Evolutionary conservation across 345 rosid species (phyloP).

Genomic region (Capsella bursapastoris): DNA sequence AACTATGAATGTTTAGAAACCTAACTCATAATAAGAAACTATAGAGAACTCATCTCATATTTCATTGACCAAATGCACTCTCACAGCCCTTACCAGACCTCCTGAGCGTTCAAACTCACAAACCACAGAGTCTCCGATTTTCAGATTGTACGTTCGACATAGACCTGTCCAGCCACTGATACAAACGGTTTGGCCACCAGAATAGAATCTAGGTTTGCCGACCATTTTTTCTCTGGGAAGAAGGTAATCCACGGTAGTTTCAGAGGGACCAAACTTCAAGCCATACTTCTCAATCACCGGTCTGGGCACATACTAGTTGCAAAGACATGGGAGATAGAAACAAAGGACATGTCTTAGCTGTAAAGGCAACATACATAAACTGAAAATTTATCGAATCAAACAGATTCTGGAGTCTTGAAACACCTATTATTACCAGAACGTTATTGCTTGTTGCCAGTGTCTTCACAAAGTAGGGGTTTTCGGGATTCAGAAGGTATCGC

Average conservation of each 20-base stretch:
- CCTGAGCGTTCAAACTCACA: slow-evolving; percentile 33
- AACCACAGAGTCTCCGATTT: slow-evolving; percentile 23
- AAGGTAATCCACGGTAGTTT: slow-evolving; percentile 4
- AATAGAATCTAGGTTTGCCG: not conserved
- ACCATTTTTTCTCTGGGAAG: not conserved
- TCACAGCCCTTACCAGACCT: slow-evolving; percentile 23
- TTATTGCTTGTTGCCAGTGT: not conserved
- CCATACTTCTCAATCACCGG: slow-evolving; percentile 4
- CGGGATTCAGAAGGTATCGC: slow-evolving; percentile 28
- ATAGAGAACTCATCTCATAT: slow-evolving; percentile 9
- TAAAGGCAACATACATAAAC: not conserved
- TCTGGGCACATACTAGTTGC: slow-evolving; percentile 20
- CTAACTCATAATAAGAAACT: not conserved
- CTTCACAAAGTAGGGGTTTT: slow-evolving; percentile 31
- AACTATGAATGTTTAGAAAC: not conserved
- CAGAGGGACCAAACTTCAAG: slow-evolving; percentile 29
- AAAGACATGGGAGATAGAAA: not conserved
- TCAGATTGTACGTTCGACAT: slow-evolving; percentile 28
- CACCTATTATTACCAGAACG: slow-evolving; percentile 25
- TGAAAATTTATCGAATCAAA: not conserved
- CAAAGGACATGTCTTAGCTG: slow-evolving; percentile 8
- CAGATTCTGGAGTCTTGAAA: not conserved
- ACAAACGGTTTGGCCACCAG: not conserved
- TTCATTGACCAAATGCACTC: slow-evolving; percentile 12
- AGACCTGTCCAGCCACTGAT: slow-evolving; percentile 24